Evolutionary conservation across 202 grass and related monocot species (phyloP), one percentile per base, ranked within the genome.

Genomic region (Bolboschoenoplectus hybrid): DNA sequence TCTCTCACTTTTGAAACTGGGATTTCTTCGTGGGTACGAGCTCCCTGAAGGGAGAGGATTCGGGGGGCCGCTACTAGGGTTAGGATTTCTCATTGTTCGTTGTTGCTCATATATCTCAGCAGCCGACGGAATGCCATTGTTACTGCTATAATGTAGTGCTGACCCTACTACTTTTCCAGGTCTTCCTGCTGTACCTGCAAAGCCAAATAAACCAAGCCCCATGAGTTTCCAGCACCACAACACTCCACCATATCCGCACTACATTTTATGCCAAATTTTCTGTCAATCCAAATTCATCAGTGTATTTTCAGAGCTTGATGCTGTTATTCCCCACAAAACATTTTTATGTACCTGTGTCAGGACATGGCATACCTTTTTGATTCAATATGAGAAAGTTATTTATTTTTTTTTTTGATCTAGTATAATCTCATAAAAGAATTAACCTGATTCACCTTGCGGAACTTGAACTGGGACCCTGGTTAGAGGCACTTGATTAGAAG

Each of bases 1-100:
- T 79, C 92, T 94, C 82, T 97, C 94, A 7, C 90, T 86, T 85
- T 97, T 97, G 83, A 90, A 97, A 57, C 88, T 94, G 45, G 93
- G 92, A 4, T 84, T 97, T 85, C 94, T 94, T 87, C 94, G 77
- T 32, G 94, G 90, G 62, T 92, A 97, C 19, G 90, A 91, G 20
- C 85, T 84, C 81, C 89, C 86, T 6, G 88, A 89, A 88, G 92
- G 82, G 56, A 90, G 67, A 32, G 69, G 84, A 32, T 97, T 91
- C 32, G 90, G 80, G 86, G 80, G 45, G 32, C 46, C 84, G 44
- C 86, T 71, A 70, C 71, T 80, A 55, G 89, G 70, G 44, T 69
- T 83, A 40, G 74, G 34, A 78, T 87, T 83, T 69, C 90, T 92
- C 62, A 81, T 58, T 39, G 69, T 63, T 70, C 89, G 91, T 84